Evolutionary conservation across 192 early-diverging fungal genomes (phyloP).

Genomic region (Mortierella hygrophila): DNA sequence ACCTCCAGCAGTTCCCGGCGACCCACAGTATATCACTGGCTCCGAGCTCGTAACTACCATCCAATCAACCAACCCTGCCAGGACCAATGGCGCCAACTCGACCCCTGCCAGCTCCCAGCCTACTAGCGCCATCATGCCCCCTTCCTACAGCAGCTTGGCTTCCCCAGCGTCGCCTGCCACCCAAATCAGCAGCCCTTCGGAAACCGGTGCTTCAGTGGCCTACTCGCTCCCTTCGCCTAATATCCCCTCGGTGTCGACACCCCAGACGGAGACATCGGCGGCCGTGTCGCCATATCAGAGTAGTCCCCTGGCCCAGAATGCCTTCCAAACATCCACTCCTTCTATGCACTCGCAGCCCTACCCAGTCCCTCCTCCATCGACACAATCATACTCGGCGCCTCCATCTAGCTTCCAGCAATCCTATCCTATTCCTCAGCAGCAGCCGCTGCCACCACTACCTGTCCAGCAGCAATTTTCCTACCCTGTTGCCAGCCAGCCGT

Average conservation of each 20-base stretch:
- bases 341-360: background rate
- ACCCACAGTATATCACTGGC: background rate
- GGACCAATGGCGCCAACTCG: background rate
- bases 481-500: background rate
- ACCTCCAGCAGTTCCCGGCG: background rate
- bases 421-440: background rate
- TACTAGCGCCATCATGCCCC: background rate
- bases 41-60: background rate
- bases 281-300: conserved; percentile 7
- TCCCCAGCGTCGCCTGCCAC: background rate
- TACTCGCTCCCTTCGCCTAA: conserved; percentile 21
- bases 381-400: conserved; percentile 9
- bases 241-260: background rate
- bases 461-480: conserved; percentile 6
- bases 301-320: conserved; percentile 21
- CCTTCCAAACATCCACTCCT: background rate
- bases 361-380: background rate
- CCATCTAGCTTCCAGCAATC: background rate
- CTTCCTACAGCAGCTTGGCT: conserved; percentile 13
- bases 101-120: background rate
- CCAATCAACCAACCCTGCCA: background rate
- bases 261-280: background rate
- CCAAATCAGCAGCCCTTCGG: conserved; percentile 4
- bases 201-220: background rate
- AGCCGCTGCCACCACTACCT: background rate